Base-by-base conservation (phyloP, 192 early-diverging fungal genomes). In the Coemansia guatemalensis region DNA sequence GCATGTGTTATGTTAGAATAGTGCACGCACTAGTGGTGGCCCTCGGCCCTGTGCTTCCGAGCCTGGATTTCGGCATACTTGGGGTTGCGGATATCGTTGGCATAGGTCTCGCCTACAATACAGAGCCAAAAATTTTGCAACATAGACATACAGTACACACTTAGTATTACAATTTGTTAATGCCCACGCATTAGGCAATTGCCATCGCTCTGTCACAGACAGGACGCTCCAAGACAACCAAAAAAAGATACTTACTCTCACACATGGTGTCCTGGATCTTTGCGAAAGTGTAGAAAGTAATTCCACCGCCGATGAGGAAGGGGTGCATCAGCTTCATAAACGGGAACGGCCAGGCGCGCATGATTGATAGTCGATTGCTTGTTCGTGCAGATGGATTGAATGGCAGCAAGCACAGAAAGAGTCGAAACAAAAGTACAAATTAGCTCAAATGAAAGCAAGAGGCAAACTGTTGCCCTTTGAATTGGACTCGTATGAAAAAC, bases 271-370 rank as follows among this genome's bases (percentile, higher is more conserved):
- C 48, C 62, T 81, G 78, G 56, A 81, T 75, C 74, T 81, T 81
- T 57, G 62, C 35, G 53, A 75, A 73, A 21, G 60, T 56, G 29
- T 58, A 67, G 23, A 75, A 62, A 2, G 78, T 81, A 23, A 62
- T 24, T 25, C 12, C 74, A 29, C 78, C 74, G 50, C 78, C 78
- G 62, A 81, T 62, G 22, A 76, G 53, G 67, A 81, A 81, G 48
- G 78, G 78, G 70, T 75, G 74, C 78, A 81, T 81, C 61, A 81
- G 73, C 70, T 81, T 81, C 69, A 62, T 65, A 67, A 73, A 81
- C 22, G 78, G 78, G 33, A 80, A 80, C 4, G 72, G 61, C 77
- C 77, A 80, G 65, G 77, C 68, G 52, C 77, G 77, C 77, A 80
- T 80, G 58, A 18, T 67, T 60, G 39, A 44, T 44, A 44, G 39